Percentiles rank a stretch among this genome's conserved stretches.
These are phyloP conservation scores for Hymenoscyphus albidus DNA, from an alignment of 2,329 filamentous ascomycete species.

Conservation along the genomic window DNA sequence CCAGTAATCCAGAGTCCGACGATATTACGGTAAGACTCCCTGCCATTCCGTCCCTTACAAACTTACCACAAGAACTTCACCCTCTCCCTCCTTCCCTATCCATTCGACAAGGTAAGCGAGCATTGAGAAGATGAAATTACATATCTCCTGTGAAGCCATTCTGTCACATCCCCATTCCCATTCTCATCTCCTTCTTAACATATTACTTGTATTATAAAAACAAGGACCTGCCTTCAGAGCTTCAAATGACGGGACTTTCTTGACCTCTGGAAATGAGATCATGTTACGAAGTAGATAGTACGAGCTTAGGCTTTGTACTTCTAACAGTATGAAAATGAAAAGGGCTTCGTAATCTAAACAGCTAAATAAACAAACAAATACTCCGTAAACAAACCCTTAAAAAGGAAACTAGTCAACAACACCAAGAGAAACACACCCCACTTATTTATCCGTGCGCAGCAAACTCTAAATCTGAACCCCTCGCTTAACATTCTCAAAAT, in stretches of 20 bases:
- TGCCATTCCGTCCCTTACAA: no score
- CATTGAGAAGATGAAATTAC: not conserved
- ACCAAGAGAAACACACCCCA: not conserved
- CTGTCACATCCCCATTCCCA: not conserved
- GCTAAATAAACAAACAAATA: not conserved
- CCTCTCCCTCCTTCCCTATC: not conserved
- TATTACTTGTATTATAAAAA: not conserved
- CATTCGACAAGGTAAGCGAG: not conserved
- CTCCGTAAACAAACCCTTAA: not conserved
- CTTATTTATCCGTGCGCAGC: no score
- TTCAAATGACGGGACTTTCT: no score
- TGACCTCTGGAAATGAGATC: no score
- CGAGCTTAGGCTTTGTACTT: no score
- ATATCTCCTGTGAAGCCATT: not conserved
- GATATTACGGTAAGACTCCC: no score
- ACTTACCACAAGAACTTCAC: not conserved
- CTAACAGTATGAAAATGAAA: no score
- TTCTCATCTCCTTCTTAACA: no score
- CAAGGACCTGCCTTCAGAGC: not conserved
- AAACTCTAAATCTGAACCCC: not conserved
- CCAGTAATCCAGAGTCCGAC: no score
- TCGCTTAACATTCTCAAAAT: not conserved
- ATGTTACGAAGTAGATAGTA: no score
- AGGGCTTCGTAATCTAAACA: not conserved
- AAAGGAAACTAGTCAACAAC: not conserved